phyloP scores from a whole-genome alignment of 2,329 filamentous ascomycete species.

The Microdochium nivale region DNA sequence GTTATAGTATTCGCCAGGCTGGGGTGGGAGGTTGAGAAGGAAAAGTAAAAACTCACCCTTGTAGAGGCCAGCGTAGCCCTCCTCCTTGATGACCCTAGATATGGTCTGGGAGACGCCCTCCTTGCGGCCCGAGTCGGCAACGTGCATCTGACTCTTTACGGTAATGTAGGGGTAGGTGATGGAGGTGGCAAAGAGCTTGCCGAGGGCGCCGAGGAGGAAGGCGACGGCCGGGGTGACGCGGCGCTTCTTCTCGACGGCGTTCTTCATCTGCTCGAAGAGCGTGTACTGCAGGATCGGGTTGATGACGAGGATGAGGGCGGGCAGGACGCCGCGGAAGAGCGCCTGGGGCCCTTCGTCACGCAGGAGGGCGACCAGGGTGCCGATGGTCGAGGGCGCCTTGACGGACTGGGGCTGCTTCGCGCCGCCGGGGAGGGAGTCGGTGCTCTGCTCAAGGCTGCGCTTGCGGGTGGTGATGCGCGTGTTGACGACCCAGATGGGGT shows the following conservation, averaged over 20 bases:
- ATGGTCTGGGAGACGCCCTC: constrained; percentile 75
- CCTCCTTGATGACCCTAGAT: constrained; percentile 71
- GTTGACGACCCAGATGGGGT: constrained; percentile 99
- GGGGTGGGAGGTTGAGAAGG: too few species aligned
- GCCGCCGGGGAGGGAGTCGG: constrained; percentile 22
- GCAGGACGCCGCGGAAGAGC: constrained; percentile 81
- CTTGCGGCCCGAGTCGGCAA: constrained; percentile 67
- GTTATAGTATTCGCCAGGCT: too few species aligned
- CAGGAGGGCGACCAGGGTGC: constrained; percentile 72
- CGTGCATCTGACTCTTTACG: constrained; percentile 95
- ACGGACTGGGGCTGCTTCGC: constrained; percentile 26
- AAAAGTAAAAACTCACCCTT: constrained; percentile 59
- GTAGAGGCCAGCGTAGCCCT: constrained; percentile 88
- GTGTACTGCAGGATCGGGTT: constrained; percentile 99
- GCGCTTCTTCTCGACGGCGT: constrained; percentile 60
- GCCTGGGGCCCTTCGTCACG: constrained; percentile 75
- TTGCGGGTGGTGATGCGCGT: constrained; percentile 93
- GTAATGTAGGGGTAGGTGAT: constrained; percentile 99
- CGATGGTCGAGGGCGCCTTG: constrained; percentile 63
- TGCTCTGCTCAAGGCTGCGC: constrained; percentile 24
- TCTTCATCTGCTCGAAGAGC: constrained; percentile 97
- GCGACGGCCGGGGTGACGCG: constrained; percentile 78
- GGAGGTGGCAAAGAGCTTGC: constrained; percentile 87
- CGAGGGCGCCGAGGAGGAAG: constrained; percentile 84
- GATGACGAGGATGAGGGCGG: constrained; percentile 87